These are phyloP conservation scores for Syncephalastrum sp. DNA, from an alignment of 371 early-diverging fungal species.

Conservation along the genomic window DNA sequence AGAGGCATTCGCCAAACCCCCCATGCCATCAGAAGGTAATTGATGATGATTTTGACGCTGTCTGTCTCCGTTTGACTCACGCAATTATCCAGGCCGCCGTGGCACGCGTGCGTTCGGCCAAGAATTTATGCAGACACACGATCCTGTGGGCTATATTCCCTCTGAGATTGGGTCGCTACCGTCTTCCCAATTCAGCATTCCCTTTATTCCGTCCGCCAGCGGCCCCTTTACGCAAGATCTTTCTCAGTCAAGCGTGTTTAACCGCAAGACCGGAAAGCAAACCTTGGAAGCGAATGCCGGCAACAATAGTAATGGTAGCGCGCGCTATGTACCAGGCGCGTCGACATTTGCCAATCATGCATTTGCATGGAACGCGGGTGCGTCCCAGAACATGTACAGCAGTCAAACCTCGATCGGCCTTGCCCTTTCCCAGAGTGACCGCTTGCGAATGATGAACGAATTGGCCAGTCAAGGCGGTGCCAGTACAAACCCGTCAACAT, in stretches of 20 bases:
- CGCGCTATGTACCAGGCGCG: conserved; percentile 39
- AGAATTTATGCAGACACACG: conserved; percentile 59
- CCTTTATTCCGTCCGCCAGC: conserved; percentile 61
- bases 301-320: conserved; percentile 15
- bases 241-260: conserved; percentile 52
- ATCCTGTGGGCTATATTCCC: conserved; percentile 58
- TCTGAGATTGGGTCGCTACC: conserved; percentile 58
- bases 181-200: conserved; percentile 61
- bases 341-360: conserved; percentile 43
- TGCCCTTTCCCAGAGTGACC: conserved; percentile 66
- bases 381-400: conserved; percentile 46
- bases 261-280: conserved; percentile 36
- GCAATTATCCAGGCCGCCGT: conserved; percentile 41
- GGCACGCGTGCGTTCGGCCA: conserved; percentile 48
- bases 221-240: conserved; percentile 74
- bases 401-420: conserved; percentile 55
- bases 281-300: conserved; percentile 9
- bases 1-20: conserved; percentile 65
- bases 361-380: conserved; percentile 32
- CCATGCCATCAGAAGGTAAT: conserved; percentile 47
- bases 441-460: conserved; percentile 59
- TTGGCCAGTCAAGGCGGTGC: conserved; percentile 35
- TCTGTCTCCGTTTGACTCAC: conserved; percentile 2
- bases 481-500: conserved; percentile 15
- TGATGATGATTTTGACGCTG: neutral